phyloP scores from a whole-genome alignment of 495 filamentous ascomycete genomes.

The Neurospora sp. region DNA sequence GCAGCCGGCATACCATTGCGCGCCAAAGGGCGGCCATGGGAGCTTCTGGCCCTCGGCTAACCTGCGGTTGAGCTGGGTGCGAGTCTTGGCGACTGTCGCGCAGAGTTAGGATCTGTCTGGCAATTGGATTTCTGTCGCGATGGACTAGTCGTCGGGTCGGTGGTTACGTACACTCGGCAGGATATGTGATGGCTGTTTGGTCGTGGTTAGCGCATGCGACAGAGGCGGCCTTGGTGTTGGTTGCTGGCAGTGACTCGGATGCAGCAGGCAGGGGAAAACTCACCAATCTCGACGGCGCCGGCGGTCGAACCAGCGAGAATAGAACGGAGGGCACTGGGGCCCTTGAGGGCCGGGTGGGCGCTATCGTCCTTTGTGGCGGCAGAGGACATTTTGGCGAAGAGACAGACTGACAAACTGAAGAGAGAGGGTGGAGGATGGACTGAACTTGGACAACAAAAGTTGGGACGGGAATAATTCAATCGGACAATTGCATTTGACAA shows the following conservation, averaged over 20 bases:
- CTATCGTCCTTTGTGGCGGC: conserved; percentile 15
- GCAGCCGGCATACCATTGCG: conserved; percentile 95
- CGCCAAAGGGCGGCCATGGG: conserved; percentile 91
- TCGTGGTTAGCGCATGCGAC: conserved; percentile 7
- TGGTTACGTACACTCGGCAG: conserved; percentile 69
- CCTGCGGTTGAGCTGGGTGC: conserved; percentile 84
- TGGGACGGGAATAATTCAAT: not conserved
- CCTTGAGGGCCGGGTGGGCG: conserved; percentile 24
- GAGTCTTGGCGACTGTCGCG: conserved; percentile 71
- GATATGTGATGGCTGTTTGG: conserved; percentile 82
- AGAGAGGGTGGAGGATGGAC: not conserved
- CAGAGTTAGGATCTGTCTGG: not conserved
- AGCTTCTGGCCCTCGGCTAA: conserved; percentile 72
- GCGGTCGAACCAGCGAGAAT: conserved; percentile 83
- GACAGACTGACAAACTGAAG: not conserved
- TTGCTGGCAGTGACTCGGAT: not conserved
- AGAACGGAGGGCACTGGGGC: conserved; percentile 75
- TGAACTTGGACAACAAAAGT: not conserved
- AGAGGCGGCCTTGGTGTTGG: not conserved
- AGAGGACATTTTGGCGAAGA: conserved; percentile 16
- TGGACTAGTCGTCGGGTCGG: not conserved
- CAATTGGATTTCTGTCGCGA: conserved; percentile 1
- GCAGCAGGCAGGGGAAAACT: not conserved
- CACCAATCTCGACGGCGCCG: conserved; percentile 90
- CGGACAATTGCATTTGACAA: not conserved